Evolutionary conservation across 495 filamentous ascomycete genomes (phyloP).

Genomic region (Trypethelium eluteriae): DNA sequence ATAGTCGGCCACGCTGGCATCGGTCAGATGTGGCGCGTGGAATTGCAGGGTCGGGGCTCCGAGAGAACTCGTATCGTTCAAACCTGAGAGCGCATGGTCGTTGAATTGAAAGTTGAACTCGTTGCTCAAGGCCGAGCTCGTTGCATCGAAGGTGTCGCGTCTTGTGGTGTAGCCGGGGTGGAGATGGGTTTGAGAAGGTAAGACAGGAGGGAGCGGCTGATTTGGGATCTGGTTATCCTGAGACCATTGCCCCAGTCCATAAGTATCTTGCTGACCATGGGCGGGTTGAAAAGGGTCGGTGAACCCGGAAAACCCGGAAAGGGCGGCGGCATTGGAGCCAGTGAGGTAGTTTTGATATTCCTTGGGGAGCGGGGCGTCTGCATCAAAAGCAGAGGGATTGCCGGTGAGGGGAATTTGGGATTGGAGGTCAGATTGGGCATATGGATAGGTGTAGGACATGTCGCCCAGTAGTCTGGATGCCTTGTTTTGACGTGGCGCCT

Average conservation of each 20-base stretch:
- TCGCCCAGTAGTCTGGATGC: not conserved
- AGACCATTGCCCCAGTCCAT: not conserved
- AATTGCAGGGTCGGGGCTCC: not conserved
- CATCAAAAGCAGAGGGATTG: not conserved
- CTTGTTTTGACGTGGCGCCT: not conserved
- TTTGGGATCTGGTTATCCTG: not conserved
- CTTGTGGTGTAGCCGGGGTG: not conserved
- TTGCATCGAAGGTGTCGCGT: not conserved
- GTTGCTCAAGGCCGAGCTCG: not conserved
- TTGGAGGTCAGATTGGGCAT: not conserved
- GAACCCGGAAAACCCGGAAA: not conserved
- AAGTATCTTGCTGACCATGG: not conserved
- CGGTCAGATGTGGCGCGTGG: not conserved
- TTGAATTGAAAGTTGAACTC: constrained; percentile 9
- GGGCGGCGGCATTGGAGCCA: not conserved
- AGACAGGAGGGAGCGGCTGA: not conserved
- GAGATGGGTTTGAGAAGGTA: not conserved
- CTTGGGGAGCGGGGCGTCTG: not conserved
- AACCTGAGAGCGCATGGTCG: not conserved
- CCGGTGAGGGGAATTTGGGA: not conserved
- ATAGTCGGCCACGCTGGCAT: not conserved
- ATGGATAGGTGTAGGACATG: constrained; percentile 2
- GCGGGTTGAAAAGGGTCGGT: not conserved
- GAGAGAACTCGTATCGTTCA: not conserved
- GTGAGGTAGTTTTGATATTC: constrained; percentile 6